Evolutionary conservation across 2,329 filamentous ascomycete genomes (phyloP).

Genomic region (Aureobasidium lini): DNA sequence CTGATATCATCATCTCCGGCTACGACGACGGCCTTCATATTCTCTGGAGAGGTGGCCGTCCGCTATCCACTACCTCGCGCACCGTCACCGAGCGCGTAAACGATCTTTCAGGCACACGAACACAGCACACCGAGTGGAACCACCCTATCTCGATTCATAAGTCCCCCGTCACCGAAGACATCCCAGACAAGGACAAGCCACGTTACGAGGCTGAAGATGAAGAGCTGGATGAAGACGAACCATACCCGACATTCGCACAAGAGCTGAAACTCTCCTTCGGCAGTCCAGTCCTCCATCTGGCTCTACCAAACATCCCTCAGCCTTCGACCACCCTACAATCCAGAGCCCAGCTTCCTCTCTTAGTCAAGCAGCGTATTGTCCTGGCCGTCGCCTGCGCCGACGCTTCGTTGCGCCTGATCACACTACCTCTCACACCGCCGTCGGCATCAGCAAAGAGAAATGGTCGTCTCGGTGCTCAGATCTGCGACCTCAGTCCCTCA

Average conservation of each 20-base stretch:
- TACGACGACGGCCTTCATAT: slow-evolving; percentile 51
- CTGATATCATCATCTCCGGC: slow-evolving; percentile 53
- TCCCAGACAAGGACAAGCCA: not conserved
- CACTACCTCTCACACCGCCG: slow-evolving; percentile 48
- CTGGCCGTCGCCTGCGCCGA: slow-evolving; percentile 51
- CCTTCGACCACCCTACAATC: not conserved
- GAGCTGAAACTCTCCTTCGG: slow-evolving; percentile 49
- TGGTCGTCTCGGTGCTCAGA: slow-evolving; percentile 36
- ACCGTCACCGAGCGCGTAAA: slow-evolving; percentile 2
- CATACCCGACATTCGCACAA: slow-evolving; percentile 47
- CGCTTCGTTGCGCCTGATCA: slow-evolving; percentile 47
- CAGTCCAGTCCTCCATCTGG: slow-evolving; percentile 46
- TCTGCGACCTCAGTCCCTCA: slow-evolving; percentile 39
- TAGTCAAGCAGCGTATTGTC: slow-evolving; percentile 43
- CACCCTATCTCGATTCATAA: not conserved
- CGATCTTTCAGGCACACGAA: not conserved
- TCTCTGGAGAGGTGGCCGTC: slow-evolving; percentile 52
- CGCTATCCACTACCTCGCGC: slow-evolving; percentile 14
- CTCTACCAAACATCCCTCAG: slow-evolving; percentile 37
- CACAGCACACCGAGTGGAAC: slow-evolving; percentile 7
- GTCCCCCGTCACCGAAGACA: not conserved
- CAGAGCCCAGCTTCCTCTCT: not conserved
- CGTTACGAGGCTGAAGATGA: slow-evolving; percentile 44
- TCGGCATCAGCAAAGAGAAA: slow-evolving; percentile 33
- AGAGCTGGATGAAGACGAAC: slow-evolving; percentile 50